phyloP scores from a whole-genome alignment of 2,329 filamentous ascomycete genomes.

The Microdochium trichocladiopsis region DNA sequence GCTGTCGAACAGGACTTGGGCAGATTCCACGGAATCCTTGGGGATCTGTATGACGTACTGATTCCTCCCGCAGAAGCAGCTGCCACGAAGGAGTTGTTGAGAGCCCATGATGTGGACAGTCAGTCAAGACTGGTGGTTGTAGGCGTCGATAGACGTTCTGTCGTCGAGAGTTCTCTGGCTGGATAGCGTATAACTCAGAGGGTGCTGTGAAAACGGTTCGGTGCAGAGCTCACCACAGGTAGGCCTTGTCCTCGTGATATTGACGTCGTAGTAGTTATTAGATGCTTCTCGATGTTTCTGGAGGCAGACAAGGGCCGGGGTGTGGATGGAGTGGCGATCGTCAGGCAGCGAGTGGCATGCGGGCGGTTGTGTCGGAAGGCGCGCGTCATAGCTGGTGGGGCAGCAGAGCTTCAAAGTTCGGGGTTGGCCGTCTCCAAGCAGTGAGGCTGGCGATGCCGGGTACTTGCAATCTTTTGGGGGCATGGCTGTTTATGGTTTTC shows the following conservation, averaged over 20 bases:
- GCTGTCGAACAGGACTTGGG: conserved; percentile 70
- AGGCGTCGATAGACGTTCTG: no score
- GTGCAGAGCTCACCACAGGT: no score
- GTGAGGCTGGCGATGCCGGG: no score
- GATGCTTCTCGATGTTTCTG: not conserved
- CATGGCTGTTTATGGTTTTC: no score
- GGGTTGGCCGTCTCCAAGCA: not conserved
- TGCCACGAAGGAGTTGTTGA: conserved; percentile 57
- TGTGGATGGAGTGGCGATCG: not conserved
- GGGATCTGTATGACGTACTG: conserved; percentile 72
- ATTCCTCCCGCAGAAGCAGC: conserved; percentile 82
- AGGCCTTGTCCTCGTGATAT: no score
- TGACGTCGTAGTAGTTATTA: not conserved
- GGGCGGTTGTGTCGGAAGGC: not conserved
- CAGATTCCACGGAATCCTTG: conserved; percentile 42
- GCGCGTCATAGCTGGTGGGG: not conserved
- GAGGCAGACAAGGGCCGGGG: not conserved
- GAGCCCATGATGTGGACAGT: conserved; percentile 31
- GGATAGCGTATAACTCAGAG: no score
- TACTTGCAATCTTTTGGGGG: no score
- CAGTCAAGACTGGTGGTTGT: not conserved
- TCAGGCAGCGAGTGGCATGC: not conserved
- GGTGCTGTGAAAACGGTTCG: no score
- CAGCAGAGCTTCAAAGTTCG: not conserved
- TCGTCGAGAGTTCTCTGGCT: no score